A percentile compares a stretch with the other conserved stretches of the same genome.
Evolutionary conservation across 768 basidiomycete species (phyloP).

Genomic region (Saitozyma sp.): DNA sequence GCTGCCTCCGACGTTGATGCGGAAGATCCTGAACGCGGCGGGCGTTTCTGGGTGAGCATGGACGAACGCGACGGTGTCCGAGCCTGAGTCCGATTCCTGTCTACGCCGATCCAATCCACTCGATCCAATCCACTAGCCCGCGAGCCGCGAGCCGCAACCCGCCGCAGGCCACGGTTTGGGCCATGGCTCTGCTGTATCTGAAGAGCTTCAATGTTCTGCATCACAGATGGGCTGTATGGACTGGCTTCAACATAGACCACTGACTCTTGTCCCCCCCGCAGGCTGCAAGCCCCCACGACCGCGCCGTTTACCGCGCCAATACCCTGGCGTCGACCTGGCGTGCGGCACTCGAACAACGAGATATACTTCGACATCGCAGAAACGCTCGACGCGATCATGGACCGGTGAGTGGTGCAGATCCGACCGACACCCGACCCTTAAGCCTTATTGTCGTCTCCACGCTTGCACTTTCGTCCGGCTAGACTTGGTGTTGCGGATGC

Average conservation of each 20-base stretch:
- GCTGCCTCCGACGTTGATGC: conserved; percentile 80
- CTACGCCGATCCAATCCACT: too few species aligned
- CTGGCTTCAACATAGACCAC: too few species aligned
- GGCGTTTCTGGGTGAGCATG: conserved; percentile 57
- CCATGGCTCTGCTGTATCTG: too few species aligned
- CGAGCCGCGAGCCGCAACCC: not conserved
- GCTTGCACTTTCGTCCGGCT: too few species aligned
- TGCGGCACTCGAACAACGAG: conserved; percentile 83
- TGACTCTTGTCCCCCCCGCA: conserved; percentile 13
- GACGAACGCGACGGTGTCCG: not conserved
- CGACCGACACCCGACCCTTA: conserved; percentile 1
- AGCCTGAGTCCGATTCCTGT: too few species aligned
- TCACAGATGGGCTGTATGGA: too few species aligned
- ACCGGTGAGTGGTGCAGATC: conserved; percentile 61
- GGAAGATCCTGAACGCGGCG: conserved; percentile 63
- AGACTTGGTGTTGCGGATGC: too few species aligned
- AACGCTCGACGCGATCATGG: conserved; percentile 73
- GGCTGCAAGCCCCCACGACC: conserved; percentile 49
- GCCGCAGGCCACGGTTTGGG: not conserved
- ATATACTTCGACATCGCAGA: conserved; percentile 90
- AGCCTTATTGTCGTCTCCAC: not conserved
- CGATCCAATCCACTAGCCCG: too few species aligned
- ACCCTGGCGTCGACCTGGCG: conserved; percentile 84
- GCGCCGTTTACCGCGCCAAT: conserved; percentile 80
- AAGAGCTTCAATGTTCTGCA: too few species aligned